Evolutionary conservation across 768 basidiomycete genomes (phyloP).

Genomic region (Ramaria sp.): DNA sequence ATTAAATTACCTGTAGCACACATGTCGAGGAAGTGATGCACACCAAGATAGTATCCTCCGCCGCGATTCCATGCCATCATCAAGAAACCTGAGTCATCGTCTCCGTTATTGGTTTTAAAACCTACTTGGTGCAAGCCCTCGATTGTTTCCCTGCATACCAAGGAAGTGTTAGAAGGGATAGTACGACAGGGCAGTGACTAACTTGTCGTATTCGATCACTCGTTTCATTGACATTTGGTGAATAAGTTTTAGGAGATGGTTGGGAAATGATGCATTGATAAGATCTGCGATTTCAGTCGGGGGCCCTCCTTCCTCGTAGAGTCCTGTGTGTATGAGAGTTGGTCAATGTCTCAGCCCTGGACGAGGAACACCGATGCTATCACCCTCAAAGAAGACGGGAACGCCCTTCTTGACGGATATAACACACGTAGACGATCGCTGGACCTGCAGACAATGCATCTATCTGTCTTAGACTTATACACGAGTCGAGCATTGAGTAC

Average conservation of each 20-base stretch:
- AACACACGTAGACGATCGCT: slow-evolving; percentile 49
- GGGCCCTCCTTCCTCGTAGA: slow-evolving; percentile 39
- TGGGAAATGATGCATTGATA: slow-evolving; percentile 37
- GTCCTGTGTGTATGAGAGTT: slow-evolving; percentile 9
- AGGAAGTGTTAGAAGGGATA: slow-evolving; percentile 19
- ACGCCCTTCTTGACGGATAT: slow-evolving; percentile 34
- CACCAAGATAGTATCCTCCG: slow-evolving; percentile 64
- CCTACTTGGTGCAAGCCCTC: slow-evolving; percentile 47
- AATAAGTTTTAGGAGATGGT: slow-evolving; percentile 22
- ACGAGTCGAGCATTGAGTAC: slow-evolving; percentile 4
- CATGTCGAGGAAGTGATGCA: slow-evolving; percentile 7
- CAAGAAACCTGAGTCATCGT: slow-evolving; percentile 40
- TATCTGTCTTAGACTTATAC: slow-evolving; percentile 10
- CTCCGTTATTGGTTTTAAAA: slow-evolving; percentile 43
- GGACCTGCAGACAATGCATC: slow-evolving; percentile 16
- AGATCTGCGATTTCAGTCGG: slow-evolving; percentile 42
- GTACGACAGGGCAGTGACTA: slow-evolving; percentile 13
- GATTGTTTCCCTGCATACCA: too few relatives aligned
- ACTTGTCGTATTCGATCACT: slow-evolving; percentile 23
- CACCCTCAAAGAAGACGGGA: slow-evolving; percentile 21
- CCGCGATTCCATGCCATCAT: slow-evolving; percentile 36
- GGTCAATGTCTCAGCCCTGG: neutral
- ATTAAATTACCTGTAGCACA: neutral
- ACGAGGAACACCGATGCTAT: neutral
- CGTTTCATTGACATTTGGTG: slow-evolving; percentile 23